Evolutionary conservation across 2,329 filamentous ascomycete genomes (phyloP).

Genomic region (Shiraia sp.): DNA sequence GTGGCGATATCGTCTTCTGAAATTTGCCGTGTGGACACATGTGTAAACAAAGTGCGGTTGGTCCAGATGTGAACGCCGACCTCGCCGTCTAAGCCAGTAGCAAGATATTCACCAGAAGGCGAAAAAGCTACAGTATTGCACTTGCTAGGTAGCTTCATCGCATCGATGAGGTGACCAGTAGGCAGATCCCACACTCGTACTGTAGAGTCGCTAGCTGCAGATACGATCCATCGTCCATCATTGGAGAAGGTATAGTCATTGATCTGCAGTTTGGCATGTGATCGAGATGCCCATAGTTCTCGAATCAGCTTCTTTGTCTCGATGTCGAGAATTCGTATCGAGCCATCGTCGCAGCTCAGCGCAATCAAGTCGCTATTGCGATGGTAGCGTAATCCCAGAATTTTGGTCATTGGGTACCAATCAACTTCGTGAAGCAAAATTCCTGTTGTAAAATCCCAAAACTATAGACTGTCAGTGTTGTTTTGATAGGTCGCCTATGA

Average conservation of each 20-base stretch:
- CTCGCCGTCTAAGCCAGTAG: conserved; percentile 78
- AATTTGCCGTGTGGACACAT: conserved; percentile 83
- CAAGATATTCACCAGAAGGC: conserved; percentile 88
- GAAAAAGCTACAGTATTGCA: conserved; percentile 90
- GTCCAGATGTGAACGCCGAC: conserved; percentile 96
- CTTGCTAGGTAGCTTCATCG: conserved; percentile 75
- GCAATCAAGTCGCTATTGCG: conserved; percentile 82
- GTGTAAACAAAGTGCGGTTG: conserved; percentile 87
- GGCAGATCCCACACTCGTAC: conserved; percentile 93
- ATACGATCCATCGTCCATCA: conserved; percentile 91
- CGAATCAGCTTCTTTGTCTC: conserved; percentile 88
- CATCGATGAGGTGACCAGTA: conserved; percentile 93
- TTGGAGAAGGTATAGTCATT: conserved; percentile 71
- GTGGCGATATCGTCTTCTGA: conserved; percentile 72
- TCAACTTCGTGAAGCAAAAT: conserved; percentile 78
- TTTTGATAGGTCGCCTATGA: neutral
- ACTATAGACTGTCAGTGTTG: conserved; percentile 50
- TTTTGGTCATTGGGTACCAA: conserved; percentile 76
- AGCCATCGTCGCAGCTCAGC: conserved; percentile 85
- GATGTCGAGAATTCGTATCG: conserved; percentile 85
- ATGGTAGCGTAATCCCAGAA: conserved; percentile 80
- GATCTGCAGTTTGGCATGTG: conserved; percentile 34
- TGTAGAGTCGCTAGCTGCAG: conserved; percentile 77
- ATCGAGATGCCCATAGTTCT: conserved; percentile 78
- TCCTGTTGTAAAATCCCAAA: conserved; percentile 94